Evolutionary conservation across 768 basidiomycete species (phyloP).

Genomic region (Suillus decipiens): DNA sequence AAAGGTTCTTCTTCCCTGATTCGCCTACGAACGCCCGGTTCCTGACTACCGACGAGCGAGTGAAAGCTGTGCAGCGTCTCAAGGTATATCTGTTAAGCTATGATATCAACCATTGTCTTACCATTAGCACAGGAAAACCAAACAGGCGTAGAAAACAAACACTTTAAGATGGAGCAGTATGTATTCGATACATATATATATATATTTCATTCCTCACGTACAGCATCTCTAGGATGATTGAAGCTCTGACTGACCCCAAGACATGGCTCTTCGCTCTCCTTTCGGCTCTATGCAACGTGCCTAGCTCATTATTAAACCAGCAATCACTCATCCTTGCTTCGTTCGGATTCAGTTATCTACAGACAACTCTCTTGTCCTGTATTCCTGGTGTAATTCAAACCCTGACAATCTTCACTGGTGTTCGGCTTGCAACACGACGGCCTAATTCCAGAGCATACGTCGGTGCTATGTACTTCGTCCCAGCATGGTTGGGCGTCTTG

Average conservation of each 20-base stretch:
- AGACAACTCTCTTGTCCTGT: not conserved
- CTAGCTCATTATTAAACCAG: not conserved
- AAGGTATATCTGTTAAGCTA: not conserved
- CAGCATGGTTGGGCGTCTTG: not conserved
- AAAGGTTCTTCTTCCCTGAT: not conserved
- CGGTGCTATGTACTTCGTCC: not conserved
- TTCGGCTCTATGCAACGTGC: not conserved
- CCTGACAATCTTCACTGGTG: not conserved
- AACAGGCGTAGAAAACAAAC: not conserved
- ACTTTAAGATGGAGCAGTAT: not conserved
- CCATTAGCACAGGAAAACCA: not conserved
- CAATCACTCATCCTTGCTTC: not conserved
- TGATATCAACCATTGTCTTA: not conserved
- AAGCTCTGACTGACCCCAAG: not conserved
- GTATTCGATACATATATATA: not conserved
- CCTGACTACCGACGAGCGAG: not conserved
- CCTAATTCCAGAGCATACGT: not conserved
- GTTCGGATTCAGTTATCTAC: not conserved
- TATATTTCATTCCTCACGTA: not conserved
- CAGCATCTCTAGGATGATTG: not conserved
- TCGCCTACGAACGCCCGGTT: constrained; percentile 1
- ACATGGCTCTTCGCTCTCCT: constrained; percentile 2
- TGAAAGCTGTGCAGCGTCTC: not conserved
- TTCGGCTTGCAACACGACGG: not conserved
- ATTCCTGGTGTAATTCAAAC: not conserved